Percentiles rank a stretch among this genome's conserved stretches.
Conservation (phyloP, 345 rosid genomes). For the Hypericum androsaemum region DNA sequence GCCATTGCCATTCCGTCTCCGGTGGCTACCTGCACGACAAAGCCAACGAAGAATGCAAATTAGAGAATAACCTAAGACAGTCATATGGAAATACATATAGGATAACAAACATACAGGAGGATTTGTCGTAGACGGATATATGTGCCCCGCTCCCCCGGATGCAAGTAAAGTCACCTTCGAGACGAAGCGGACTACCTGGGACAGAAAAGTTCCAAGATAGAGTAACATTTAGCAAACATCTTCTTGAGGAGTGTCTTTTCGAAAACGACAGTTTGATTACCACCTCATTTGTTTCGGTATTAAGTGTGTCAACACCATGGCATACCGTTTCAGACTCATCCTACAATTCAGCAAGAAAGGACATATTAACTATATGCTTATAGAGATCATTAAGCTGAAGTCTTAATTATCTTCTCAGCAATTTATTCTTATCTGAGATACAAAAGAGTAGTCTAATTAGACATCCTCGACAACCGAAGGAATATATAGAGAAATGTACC, state of each 20-base stretch:
- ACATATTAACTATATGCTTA: too few species aligned
- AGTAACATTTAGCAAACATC: constrained; percentile 1
- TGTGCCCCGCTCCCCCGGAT: constrained; percentile 97
- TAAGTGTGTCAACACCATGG: constrained; percentile 79
- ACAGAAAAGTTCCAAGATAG: neutral
- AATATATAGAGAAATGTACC: constrained; percentile 26
- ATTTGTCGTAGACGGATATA: constrained; percentile 88
- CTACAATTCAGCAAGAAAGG: constrained; percentile 31
- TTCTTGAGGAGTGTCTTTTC: neutral
- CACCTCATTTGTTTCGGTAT: constrained; percentile 80
- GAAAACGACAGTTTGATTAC: neutral
- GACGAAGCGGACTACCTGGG: constrained; percentile 73
- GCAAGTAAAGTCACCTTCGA: constrained; percentile 93
- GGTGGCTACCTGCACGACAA: constrained; percentile 65
- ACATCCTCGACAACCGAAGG: neutral
- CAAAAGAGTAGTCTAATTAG: neutral
- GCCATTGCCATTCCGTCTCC: constrained; percentile 99
- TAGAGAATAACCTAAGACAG: neutral
- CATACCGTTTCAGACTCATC: constrained; percentile 67
- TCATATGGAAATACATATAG: neutral
- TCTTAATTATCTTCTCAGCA: too few species aligned
- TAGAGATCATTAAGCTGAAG: too few species aligned
- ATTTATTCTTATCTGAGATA: too few species aligned
- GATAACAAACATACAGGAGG: constrained; percentile 47
- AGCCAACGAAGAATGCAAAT: neutral